Conservation (phyloP, 371 early-diverging fungal species). For the Nematocida displodere region DNA sequence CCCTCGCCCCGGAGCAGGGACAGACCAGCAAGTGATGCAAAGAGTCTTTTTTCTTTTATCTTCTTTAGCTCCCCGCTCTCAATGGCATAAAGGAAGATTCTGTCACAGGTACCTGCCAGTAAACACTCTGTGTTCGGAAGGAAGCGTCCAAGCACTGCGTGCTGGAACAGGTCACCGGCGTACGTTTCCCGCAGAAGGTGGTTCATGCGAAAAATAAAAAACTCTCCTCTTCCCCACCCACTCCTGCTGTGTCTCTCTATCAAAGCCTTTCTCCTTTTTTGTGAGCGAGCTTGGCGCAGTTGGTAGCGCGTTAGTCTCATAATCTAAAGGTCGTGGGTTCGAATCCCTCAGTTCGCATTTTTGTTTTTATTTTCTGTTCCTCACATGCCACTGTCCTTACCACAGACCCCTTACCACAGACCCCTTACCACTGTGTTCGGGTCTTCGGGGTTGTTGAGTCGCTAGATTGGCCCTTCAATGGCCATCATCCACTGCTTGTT, state of each 20-base stretch:
- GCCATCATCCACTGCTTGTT: too few relatives aligned
- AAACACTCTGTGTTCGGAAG: conserved; percentile 10
- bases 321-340: conserved; percentile 66
- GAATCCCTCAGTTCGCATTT: conserved; percentile 64
- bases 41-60: conserved; percentile 45
- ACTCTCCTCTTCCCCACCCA: background rate
- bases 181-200: conserved; percentile 48
- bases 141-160: conserved; percentile 30
- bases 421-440: too few relatives aligned
- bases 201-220: conserved; percentile 47
- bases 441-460: too few relatives aligned
- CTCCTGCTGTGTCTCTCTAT: background rate
- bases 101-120: conserved; percentile 11
- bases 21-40: conserved; percentile 27
- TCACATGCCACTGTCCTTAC: too few relatives aligned
- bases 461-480: too few relatives aligned
- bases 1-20: background rate
- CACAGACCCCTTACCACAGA: too few relatives aligned
- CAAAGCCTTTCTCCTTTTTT: background rate
- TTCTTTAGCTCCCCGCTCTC: background rate
- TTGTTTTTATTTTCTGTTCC: background rate
- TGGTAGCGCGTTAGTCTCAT: conserved; percentile 66
- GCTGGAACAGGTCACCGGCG: conserved; percentile 12
- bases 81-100: conserved; percentile 20
- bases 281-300: conserved; percentile 63